phyloP scores from a whole-genome alignment of 345 rosid species.

The Aegle marmelos region DNA sequence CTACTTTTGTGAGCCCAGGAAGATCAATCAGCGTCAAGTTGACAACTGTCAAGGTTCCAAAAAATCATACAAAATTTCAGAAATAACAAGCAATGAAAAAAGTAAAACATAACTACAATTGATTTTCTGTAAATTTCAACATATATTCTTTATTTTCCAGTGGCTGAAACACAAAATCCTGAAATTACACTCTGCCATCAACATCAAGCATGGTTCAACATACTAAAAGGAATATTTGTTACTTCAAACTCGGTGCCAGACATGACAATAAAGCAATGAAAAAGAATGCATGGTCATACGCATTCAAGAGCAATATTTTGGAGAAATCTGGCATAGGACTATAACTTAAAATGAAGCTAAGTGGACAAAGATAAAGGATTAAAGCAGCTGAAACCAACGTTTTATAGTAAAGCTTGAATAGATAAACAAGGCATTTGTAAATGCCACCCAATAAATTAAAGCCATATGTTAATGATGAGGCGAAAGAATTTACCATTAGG shows the following conservation, averaged over 20 bases:
- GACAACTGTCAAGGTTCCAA: conserved; percentile 65
- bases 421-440: background rate
- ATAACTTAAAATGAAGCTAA: background rate
- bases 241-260: background rate
- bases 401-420: background rate
- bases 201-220: background rate
- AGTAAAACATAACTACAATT: background rate
- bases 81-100: background rate
- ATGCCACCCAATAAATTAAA: background rate
- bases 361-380: background rate
- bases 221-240: background rate
- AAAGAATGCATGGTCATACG: background rate
- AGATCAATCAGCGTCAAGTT: conserved; percentile 96
- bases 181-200: background rate
- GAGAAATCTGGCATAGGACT: background rate
- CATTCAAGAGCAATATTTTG: background rate
- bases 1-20: conserved; percentile 99
- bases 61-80: background rate
- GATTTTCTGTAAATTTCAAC: background rate
- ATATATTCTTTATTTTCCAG: background rate
- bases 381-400: background rate
- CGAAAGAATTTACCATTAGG: conserved; percentile 56
- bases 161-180: background rate
- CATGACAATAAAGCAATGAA: background rate
- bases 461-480: background rate